Base-by-base conservation (phyloP, 2,329 filamentous ascomycete species). In the Pseudogymnoascus verrucosus region DNA sequence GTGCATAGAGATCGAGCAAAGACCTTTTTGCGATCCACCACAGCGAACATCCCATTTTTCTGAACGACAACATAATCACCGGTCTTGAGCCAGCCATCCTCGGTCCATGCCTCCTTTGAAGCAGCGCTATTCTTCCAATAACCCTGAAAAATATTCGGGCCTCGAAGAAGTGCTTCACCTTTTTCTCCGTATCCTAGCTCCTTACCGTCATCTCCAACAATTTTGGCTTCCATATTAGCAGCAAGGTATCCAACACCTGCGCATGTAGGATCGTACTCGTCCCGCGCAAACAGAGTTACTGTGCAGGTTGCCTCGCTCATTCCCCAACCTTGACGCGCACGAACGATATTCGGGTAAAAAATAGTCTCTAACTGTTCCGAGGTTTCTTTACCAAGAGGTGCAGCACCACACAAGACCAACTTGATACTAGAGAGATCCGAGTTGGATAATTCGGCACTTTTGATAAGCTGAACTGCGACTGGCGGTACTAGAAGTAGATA, bases 261-360 rank as follows among this genome's bases (percentile, higher is more conserved):
- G 69, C 73, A 75, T 34, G 77, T 77, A 2, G 71, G 66, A 4
- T 75, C 76, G 4, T 71, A 74, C 64, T 83, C 73, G 0, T 71
- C 76, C 0, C 86, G 83, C 66, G 89, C 80, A 82, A 86, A 92
- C 6, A 80, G 80, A 12, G 89, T 80, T 16, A 84, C 79, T 0
- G 88, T 86, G 74, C 90, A 93, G 0, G 90, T 95, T 2, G 83
- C 76, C 73, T 95, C 91, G 1, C 90, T 95, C 91, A 96, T 93
- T 4, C 91, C 91, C 89, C 90, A 96, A 4, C 89, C 91, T 74
- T 93, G 90, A 71, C 6, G 12, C 7, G 5, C 2, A 34, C 31
- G 31, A 21, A 16, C n/a, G n/a, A 28, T 11, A 42, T 19, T 40
- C 21, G 42, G 42, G 21, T 47, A 26, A 10, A 26, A 34, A 40